Conservation (phyloP, 345 rosid species). For the Moricandia arvensis region DNA sequence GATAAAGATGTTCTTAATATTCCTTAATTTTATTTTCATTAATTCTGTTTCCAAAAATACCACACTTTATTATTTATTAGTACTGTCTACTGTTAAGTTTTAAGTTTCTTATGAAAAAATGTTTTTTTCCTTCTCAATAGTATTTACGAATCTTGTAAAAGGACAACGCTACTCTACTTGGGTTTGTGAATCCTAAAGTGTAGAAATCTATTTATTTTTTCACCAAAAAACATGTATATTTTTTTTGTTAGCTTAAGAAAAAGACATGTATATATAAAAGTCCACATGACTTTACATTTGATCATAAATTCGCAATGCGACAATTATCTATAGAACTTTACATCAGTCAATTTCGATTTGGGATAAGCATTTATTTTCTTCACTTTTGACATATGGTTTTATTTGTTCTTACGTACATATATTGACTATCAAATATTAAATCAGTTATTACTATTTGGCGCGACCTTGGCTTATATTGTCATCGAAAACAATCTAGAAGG, state of each 20-base stretch:
- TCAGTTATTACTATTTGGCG: not conserved
- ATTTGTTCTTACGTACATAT: conserved; percentile 11
- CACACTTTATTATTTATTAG: too few species aligned
- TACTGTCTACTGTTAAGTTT: too few species aligned
- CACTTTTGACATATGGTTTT: not conserved
- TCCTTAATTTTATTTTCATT: too few species aligned
- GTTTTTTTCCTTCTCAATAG: too few species aligned
- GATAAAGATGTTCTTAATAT: too few species aligned
- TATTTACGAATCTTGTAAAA: too few species aligned
- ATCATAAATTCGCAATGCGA: not conserved
- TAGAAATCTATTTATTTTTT: too few species aligned
- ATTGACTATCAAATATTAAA: conserved; percentile 14
- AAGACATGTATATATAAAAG: not conserved
- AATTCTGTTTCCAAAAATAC: too few species aligned
- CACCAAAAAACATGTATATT: too few species aligned
- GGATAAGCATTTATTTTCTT: conserved; percentile 2
- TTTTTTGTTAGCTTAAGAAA: not conserved
- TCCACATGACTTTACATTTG: conserved; percentile 1
- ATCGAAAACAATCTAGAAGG: conserved; percentile 15
- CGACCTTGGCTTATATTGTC: not conserved
- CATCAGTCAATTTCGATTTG: conserved; percentile 23
- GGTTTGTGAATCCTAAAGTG: too few species aligned
- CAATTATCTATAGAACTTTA: not conserved
- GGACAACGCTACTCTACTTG: too few species aligned
- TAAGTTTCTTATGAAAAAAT: too few species aligned